A percentile compares a stretch with the other conserved stretches of the same genome.
Evolutionary conservation across 306 rosid genomes (phyloP).

Genomic region (Albizia julibrissin): DNA sequence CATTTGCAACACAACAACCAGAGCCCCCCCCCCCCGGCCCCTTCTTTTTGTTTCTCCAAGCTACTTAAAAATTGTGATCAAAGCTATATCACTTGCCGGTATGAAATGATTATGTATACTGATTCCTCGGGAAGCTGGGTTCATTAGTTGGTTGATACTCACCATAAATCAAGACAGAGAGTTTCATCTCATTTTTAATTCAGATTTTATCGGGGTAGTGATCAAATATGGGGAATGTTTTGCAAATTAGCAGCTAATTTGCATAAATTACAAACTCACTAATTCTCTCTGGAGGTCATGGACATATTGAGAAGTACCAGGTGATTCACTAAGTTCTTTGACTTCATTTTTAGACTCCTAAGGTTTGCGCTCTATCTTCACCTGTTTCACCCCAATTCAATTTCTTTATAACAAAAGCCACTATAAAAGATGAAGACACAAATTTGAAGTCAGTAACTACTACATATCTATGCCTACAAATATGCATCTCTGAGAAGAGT

Average conservation of each 20-base stretch:
- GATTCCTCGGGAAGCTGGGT: slow-evolving; percentile 2
- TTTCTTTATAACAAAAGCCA: background rate
- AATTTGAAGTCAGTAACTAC: background rate
- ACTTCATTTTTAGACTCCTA: background rate
- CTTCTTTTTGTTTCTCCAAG: background rate
- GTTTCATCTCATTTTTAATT: background rate
- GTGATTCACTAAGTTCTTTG: background rate
- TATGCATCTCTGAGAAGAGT: background rate
- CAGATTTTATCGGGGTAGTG: background rate
- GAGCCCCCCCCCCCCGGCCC: background rate
- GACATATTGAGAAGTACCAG: background rate
- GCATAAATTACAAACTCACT: background rate
- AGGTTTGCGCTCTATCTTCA: background rate
- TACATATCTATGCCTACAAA: background rate
- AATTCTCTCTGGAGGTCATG: background rate
- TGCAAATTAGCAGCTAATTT: background rate
- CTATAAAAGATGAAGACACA: background rate
- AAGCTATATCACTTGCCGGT: background rate
- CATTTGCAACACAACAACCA: background rate
- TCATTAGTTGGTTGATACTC: slow-evolving; percentile 7
- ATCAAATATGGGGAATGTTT: background rate
- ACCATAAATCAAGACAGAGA: background rate
- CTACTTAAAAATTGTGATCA: background rate
- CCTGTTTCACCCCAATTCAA: background rate
- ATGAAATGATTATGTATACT: background rate